Conservation (phyloP, 805 yeast genomes). For the Metschnikowia colocasiae region DNA sequence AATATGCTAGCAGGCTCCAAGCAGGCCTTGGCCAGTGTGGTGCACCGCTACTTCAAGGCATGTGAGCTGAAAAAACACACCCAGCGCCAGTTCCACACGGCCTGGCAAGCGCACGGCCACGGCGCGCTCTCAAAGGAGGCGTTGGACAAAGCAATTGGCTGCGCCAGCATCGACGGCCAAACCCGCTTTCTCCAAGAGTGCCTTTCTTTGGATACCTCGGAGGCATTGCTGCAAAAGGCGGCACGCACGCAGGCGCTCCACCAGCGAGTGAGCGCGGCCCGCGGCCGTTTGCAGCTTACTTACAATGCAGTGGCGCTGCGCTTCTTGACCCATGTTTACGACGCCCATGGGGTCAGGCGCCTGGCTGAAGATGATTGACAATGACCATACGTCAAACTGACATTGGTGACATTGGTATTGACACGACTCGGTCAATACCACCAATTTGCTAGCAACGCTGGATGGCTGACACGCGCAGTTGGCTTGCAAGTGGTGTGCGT, state of each 20-base stretch:
- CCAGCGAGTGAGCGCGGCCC: neutral
- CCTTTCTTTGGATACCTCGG: neutral
- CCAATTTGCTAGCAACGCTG: neutral
- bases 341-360: neutral
- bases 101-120: neutral
- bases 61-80: neutral
- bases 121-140: neutral
- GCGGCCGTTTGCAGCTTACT: neutral
- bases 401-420: no score
- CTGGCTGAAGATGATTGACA: neutral
- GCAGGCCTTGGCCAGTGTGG: neutral
- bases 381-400: neutral
- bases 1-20: neutral
- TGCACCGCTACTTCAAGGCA: neutral
- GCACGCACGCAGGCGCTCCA: neutral
- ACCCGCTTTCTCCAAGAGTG: neutral
- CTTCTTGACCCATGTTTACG: neutral
- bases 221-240: neutral
- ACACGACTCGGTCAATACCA: no score
- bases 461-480: neutral
- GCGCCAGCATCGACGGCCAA: neutral
- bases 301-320: neutral
- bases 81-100: neutral
- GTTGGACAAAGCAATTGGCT: neutral
- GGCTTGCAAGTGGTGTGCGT: no score